Evolutionary conservation across 2,329 filamentous ascomycete genomes (phyloP), one percentile per base, ranked within the genome.

Genomic region (Pseudocercospora fuligena): DNA sequence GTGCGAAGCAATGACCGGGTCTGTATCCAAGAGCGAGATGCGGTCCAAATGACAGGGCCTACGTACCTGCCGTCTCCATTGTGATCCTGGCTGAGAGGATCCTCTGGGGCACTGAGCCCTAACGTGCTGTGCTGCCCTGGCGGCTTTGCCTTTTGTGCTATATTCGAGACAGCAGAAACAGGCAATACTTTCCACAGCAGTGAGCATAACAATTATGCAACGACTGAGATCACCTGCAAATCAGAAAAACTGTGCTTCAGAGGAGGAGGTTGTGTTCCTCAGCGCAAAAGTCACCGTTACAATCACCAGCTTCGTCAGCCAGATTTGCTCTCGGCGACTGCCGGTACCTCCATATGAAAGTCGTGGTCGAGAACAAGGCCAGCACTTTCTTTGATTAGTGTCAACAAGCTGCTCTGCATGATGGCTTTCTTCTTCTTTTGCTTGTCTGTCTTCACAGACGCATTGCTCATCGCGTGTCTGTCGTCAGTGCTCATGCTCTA

Each of bases 41-140:
- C 25, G 25, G 51, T 54, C 51, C 51, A 54, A 29, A 29, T 29
- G 59, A 19, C 59, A 51, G 59, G 29, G 16, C 31, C 49, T 23
- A 63, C 60, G 49, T 63, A 63, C 60, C 60, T 57, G 60, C 60
- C 49, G 60, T 63, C 60, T 63, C 60, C 60, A 56, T 54, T 54
- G 23, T 29, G 23, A 56, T 62, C 49, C 60, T 62, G 46, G 60
- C 60, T 51, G 60, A 36, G 46, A 51, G 40, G 46, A 61, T 51
- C 49, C 43, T 47, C 43, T 51, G 46, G 12, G 60, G 33, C 53
- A 49, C 60, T 54, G 47, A 19, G 43, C 27, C 25, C 60, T 51
- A 61, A 51, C 21, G 49, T 25, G 49, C 49, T 27, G 49, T 25
- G 49, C 23, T 23, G 49, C 49, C 49, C 49, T 47, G 43, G 23